A percentile compares a stretch with the other conserved stretches of the same genome.
Evolutionary conservation across 768 basidiomycete genomes (phyloP).

Genomic region (Rhizopogon vesiculosus): DNA sequence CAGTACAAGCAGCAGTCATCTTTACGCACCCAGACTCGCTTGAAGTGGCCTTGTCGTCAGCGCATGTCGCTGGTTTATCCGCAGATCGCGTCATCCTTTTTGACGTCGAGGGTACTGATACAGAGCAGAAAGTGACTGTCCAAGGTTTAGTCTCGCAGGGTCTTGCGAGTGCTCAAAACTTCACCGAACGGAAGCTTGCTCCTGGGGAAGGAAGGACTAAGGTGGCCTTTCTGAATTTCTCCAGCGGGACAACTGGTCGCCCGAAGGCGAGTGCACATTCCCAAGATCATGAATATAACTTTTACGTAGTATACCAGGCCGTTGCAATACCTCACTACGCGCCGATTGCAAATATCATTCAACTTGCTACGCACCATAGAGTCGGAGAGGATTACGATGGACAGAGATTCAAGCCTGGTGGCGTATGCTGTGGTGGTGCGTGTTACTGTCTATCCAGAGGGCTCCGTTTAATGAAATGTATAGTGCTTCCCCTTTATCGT

Average conservation of each 20-base stretch:
- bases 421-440: slow-evolving; percentile 55
- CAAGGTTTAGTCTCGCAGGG: slow-evolving; percentile 48
- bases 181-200: slow-evolving; percentile 44
- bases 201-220: slow-evolving; percentile 65
- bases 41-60: slow-evolving; percentile 40
- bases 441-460: not conserved
- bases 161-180: slow-evolving; percentile 30
- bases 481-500: slow-evolving; percentile 64
- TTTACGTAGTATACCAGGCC: slow-evolving; percentile 31
- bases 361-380: slow-evolving; percentile 49
- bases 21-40: slow-evolving; percentile 44
- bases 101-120: slow-evolving; percentile 19
- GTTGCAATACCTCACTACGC: slow-evolving; percentile 59
- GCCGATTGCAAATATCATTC: slow-evolving; percentile 58
- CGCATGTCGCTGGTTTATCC: slow-evolving; percentile 34
- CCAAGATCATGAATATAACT: not conserved
- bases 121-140: slow-evolving; percentile 29
- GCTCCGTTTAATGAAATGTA: not conserved
- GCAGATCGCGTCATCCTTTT: slow-evolving; percentile 40
- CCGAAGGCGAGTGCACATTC: slow-evolving; percentile 48
- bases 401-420: slow-evolving; percentile 54
- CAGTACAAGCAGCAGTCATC: slow-evolving; percentile 43
- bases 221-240: slow-evolving; percentile 67
- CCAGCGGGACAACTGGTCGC: slow-evolving; percentile 71
- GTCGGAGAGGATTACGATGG: slow-evolving; percentile 43